Base-by-base conservation (phyloP, 208 protist genomes). In the Trypanosoma congolense region DNA sequence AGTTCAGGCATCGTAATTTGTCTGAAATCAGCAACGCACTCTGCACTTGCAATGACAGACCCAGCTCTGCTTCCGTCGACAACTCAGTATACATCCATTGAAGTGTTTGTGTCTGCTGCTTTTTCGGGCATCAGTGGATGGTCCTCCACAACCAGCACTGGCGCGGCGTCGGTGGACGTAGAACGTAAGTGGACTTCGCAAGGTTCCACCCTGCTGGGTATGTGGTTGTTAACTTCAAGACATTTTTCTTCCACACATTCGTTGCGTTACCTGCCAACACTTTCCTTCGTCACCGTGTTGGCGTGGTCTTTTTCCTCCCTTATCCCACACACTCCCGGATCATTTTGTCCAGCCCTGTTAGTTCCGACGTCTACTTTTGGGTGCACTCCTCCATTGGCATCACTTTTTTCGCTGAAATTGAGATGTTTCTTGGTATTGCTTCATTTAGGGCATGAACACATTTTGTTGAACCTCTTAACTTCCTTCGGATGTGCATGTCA, bases 361-460 rank as follows among this genome's bases (percentile, higher is more conserved):
- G 47, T 33, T 69, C 45, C n/a, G 46, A 46, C 6, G 62, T 56
- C 62, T 43, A 69, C 22, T 48, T 45, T 10, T 51, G 62, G 12
- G 53, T 29, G 8, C 18, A n/a, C n/a, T 22, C 12, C 4, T 21
- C 4, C 56, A 25, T 48, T 25, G 38, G 9, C 36, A 25, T 33
- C 25, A 14, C 10, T 12, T 24, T 24, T 16, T 25, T 47, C 12
- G 41, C 25, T 28, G 53, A 36, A 0, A 1, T 46, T 0, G 28
- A 41, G 12, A 59, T 59, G 0, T 14, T 2, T n/a, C 21, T 35
- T 25, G 41, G 4, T 4, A 59, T 18, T 26, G 3, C 3, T 2
- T 22, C 21, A 14, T 47, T 30, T 22, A 43, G 6, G 6, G 18
- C 42, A 21, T 59, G 9, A 18, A 49, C 28, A 16, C 2, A 3